phyloP scores from a whole-genome alignment of 2,329 filamentous ascomycete species.

The Stemphylium vesicarium region DNA sequence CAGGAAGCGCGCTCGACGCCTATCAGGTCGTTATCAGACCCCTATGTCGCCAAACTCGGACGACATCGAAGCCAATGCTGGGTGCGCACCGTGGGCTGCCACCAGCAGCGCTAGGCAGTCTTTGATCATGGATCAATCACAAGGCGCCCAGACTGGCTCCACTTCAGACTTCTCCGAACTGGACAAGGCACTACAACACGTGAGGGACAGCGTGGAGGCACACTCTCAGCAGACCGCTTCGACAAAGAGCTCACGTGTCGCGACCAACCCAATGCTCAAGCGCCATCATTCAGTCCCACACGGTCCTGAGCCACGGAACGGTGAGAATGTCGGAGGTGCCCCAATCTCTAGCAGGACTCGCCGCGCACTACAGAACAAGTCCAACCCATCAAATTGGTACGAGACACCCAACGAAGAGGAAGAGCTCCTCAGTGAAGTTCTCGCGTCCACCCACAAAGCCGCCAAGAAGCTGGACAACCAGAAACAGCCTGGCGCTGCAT shows the following conservation, averaged over 20 bases:
- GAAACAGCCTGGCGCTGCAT: constrained; percentile 59
- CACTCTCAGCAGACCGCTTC: constrained; percentile 40
- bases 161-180: constrained; percentile 64
- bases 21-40: constrained; percentile 88
- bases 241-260: constrained; percentile 45
- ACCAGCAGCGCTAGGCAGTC: constrained; percentile 84
- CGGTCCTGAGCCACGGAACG: constrained; percentile 58
- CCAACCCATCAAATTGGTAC: constrained; percentile 80
- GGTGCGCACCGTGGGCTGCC: constrained; percentile 82
- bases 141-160: constrained; percentile 54
- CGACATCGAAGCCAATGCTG: constrained; percentile 90
- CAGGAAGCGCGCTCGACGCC: constrained; percentile 86
- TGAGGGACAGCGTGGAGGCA: constrained; percentile 64
- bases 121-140: constrained; percentile 69
- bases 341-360: constrained; percentile 82
- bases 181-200: constrained; percentile 66
- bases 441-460: constrained; percentile 77
- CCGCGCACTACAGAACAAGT: constrained; percentile 72
- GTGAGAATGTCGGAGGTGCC: constrained; percentile 60
- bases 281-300: constrained; percentile 57
- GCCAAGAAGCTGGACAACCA: constrained; percentile 70
- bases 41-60: constrained; percentile 80
- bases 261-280: constrained; percentile 56
- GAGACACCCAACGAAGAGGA: constrained; percentile 97
- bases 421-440: constrained; percentile 87